Evolutionary conservation across 169 alveolate genomes (phyloP), one percentile per base, ranked within the genome.

Genomic region (Cryptosporidium viatorum): DNA sequence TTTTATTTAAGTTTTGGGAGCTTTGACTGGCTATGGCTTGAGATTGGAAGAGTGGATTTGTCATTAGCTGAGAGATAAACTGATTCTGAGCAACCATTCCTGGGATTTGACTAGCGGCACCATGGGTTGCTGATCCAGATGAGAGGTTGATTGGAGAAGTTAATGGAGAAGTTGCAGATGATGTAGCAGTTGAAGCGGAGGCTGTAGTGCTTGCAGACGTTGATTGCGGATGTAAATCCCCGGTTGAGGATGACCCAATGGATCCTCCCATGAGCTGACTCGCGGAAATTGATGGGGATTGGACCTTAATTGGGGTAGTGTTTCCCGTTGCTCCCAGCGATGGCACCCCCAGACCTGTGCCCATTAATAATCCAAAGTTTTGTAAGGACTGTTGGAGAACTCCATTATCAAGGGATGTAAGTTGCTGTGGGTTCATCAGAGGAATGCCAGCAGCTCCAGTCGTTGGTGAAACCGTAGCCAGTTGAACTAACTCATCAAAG

Each of bases 401-500:
- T 29, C 75, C 80, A 60, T 59, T 60, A n/a, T 80, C 75, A 2
- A 59, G 18, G 21, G 73, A 14, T 9, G 87, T 35, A 2, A 73
- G 37, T 14, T 71, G 85, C 59, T 52, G 86, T 7, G 86, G 31
- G n/a, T 29, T 59, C 26, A 59, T 18, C 4, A 35, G 21, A 37
- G 71, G 12, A 14, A 73, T n/a, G 70, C 55, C 55, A 21, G 45
- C 71, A 23, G 59, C 37, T 2, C 43, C 52, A 1, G 75, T 60
- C 8, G 80, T 21, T 12, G 71, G 71, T 5, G 89, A 43, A 29
- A 29, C 62, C 4, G 89, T 33, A 16, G 75, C 89, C 23, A 80
- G 33, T 29, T 80, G 89, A 21, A 80, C 73, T 4, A 80, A 33
- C 52, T 80, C 89, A 9, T 80, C 89, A 39, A 80, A 67, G 5